Percentiles rank a stretch among this genome's conserved stretches.
Evolutionary conservation across 495 filamentous ascomycete genomes (phyloP).

Genomic region (Aspergillus funiculosus): DNA sequence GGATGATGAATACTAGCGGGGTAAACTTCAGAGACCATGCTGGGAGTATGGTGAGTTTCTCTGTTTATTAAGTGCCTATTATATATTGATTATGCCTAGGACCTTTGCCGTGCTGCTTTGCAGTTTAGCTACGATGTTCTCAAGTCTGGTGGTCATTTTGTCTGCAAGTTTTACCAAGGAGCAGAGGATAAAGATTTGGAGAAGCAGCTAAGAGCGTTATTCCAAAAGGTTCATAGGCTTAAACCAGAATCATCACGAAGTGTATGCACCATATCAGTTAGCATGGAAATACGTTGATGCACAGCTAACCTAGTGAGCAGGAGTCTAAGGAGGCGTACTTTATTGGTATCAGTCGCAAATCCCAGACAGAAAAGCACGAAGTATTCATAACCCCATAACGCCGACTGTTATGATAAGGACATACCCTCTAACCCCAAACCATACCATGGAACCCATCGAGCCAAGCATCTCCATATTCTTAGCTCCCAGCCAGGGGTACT

Average conservation of each 20-base stretch:
- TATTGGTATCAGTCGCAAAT: conserved; percentile 58
- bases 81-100: conserved; percentile 39
- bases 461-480: background rate
- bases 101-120: conserved; percentile 81
- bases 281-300: background rate
- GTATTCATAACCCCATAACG: background rate
- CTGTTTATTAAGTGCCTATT: background rate
- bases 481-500: conserved; percentile 20
- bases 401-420: background rate
- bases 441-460: too few relatives aligned
- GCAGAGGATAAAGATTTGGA: conserved; percentile 76
- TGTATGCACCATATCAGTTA: conserved; percentile 45
- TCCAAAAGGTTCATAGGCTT: conserved; percentile 69
- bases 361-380: conserved; percentile 12
- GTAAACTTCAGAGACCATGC: conserved; percentile 80
- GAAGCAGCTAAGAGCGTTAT: conserved; percentile 62
- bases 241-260: conserved; percentile 87
- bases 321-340: conserved; percentile 90
- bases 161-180: conserved; percentile 98
- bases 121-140: conserved; percentile 78
- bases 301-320: conserved; percentile 40
- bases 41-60: conserved; percentile 78
- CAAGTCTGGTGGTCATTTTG: conserved; percentile 74
- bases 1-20: conserved; percentile 99
- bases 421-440: too few relatives aligned